Base-by-base conservation (phyloP, 768 basidiomycete species). In the Podaxis sp. region DNA sequence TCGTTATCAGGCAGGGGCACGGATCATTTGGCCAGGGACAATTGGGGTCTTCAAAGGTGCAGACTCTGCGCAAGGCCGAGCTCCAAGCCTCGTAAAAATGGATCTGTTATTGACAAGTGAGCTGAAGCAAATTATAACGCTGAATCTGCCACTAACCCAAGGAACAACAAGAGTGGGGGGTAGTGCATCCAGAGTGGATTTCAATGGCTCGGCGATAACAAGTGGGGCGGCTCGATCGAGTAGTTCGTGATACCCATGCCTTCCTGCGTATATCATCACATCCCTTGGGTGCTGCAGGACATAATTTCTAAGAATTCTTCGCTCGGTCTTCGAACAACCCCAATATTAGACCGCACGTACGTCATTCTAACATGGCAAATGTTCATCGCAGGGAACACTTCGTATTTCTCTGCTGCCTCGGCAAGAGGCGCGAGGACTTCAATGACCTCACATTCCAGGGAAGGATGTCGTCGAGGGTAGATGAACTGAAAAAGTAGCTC, bases 401-500 rank as follows among this genome's bases (percentile, higher is more conserved):
- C 70, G 52, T 72, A 73, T 48, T 71, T 72, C 55, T 71, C 72
- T 13, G 67, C 68, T 12, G 74, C 73, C 42, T 74, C 71, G 0
- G 73, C 71, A 17, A 74, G 42, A 2, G 52, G 59, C 0, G 59
- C 59, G 3, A 75, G 61, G 1, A 54, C 28, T 3, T 67, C 63
- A 54, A 72, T 68, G 4, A 58, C 39, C n/a, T 70, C 55, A 17
- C 61, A 51, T 2, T 68, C 66, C 1, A 73, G 40, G 17, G 65
- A 62, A 2, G 72, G 73, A 19, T 72, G 69, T 7, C 66, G 61
- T 57, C 62, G 52, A 1, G 74, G 72, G 49, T 71, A 71, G 17
- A 73, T 64, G 52, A 71, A 76, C 51, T 68, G 67, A 54, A 76
- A 74, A 15, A 75, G 64, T 5, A 75, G 49, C 7, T 71, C 66